These are phyloP conservation scores for Sanguinoderma infundibulare DNA, from an alignment of 1,284 basidiomycete species.

Conservation along the genomic window DNA sequence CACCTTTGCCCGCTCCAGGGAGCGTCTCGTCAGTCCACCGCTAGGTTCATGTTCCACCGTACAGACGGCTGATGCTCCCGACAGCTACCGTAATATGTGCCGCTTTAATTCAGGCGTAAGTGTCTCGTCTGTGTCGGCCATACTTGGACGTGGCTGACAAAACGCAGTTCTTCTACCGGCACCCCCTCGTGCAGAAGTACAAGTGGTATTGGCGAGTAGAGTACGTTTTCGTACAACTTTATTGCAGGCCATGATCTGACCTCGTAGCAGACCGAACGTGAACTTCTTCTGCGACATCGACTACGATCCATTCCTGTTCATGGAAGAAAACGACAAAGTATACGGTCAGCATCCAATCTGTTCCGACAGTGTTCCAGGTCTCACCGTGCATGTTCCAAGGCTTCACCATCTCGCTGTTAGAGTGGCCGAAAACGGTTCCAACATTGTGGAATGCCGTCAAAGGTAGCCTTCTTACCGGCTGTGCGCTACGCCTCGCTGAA, in stretches of 20 bases:
- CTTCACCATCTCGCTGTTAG: slow-evolving; percentile 80
- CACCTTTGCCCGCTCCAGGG: slow-evolving; percentile 38
- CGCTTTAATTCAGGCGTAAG: slow-evolving; percentile 66
- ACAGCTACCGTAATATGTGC: slow-evolving; percentile 55
- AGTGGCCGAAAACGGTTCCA: slow-evolving; percentile 75
- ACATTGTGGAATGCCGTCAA: slow-evolving; percentile 74
- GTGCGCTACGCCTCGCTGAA: neutral
- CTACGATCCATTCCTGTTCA: slow-evolving; percentile 77
- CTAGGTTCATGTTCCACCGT: neutral
- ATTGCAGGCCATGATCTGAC: slow-evolving; percentile 51
- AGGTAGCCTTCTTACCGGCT: slow-evolving; percentile 30
- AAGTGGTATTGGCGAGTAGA: slow-evolving; percentile 41
- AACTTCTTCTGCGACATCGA: slow-evolving; percentile 77
- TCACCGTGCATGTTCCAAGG: slow-evolving; percentile 35
- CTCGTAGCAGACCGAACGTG: slow-evolving; percentile 60
- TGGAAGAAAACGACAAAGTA: slow-evolving; percentile 76
- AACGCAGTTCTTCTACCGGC: slow-evolving; percentile 59
- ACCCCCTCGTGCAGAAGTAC: slow-evolving; percentile 47
- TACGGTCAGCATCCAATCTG: slow-evolving; percentile 47
- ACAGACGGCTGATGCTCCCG: neutral
- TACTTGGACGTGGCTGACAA: neutral
- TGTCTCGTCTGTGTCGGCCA: slow-evolving; percentile 1
- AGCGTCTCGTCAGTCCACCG: slow-evolving; percentile 23
- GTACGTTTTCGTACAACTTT: slow-evolving; percentile 36
- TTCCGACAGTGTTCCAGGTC: neutral